phyloP scores from a whole-genome alignment of 1,284 basidiomycete species.

The Pascua sp. region DNA sequence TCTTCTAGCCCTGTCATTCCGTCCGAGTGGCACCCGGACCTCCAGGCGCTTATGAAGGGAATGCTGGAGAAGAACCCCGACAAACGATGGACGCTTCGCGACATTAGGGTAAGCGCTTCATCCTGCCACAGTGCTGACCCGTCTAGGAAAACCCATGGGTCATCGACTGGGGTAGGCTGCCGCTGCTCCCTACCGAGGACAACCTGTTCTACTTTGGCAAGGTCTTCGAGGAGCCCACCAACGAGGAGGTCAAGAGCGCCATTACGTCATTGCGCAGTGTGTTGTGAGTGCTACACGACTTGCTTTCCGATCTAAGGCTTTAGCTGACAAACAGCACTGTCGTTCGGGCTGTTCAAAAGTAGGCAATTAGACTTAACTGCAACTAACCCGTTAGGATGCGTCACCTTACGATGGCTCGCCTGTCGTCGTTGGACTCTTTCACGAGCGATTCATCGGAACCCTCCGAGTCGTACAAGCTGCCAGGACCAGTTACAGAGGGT shows the following conservation, averaged over 20 bases:
- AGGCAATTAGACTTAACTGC: constrained; percentile 1
- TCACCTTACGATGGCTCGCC: constrained; percentile 8
- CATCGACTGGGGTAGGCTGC: constrained; percentile 39
- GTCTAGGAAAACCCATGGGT: constrained; percentile 50
- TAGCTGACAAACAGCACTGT: constrained; percentile 35
- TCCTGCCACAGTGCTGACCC: neutral
- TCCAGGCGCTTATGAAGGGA: constrained; percentile 42
- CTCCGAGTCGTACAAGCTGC: too few species aligned
- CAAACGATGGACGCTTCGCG: constrained; percentile 40
- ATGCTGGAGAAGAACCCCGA: constrained; percentile 50
- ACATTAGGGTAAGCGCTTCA: constrained; percentile 39
- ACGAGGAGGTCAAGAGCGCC: constrained; percentile 48
- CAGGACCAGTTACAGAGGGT: too few species aligned
- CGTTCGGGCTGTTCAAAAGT: constrained; percentile 49
- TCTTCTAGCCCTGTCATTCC: constrained; percentile 39
- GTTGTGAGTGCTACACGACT: constrained; percentile 33
- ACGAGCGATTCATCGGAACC: too few species aligned
- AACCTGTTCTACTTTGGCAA: constrained; percentile 49
- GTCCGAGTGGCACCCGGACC: constrained; percentile 39
- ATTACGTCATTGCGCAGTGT: constrained; percentile 41
- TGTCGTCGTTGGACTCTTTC: constrained; percentile 41
- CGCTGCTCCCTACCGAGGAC: constrained; percentile 44
- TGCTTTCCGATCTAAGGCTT: neutral
- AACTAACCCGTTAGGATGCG: constrained; percentile 5
- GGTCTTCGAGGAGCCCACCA: constrained; percentile 49